phyloP scores from a whole-genome alignment of 1,284 basidiomycete species.

The Boletus smithii region DNA sequence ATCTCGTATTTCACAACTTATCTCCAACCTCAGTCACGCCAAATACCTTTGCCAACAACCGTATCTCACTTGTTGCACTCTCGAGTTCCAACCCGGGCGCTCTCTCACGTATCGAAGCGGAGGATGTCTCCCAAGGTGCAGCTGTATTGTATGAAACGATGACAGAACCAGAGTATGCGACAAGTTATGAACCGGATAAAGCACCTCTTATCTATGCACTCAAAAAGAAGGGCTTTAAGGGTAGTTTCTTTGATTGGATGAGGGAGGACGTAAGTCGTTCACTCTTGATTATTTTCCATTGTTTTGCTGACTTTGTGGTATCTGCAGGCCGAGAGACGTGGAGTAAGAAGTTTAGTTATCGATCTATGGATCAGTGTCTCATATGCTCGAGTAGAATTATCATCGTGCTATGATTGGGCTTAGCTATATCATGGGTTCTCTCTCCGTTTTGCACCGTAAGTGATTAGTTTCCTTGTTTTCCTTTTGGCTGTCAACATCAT shows the following conservation, averaged over 20 bases:
- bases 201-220: constrained; percentile 28
- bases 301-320: not conserved
- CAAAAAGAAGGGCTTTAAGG: constrained; percentile 15
- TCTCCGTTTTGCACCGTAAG: constrained; percentile 29
- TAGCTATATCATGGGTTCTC: constrained; percentile 17
- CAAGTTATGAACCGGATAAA: constrained; percentile 20
- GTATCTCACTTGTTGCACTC: constrained; percentile 25
- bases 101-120: constrained; percentile 12
- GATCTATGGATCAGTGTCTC: not conserved
- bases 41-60: constrained; percentile 31
- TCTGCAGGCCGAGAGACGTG: constrained; percentile 17
- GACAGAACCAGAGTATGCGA: constrained; percentile 24
- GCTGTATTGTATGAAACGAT: constrained; percentile 26
- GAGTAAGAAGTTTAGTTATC: constrained; percentile 11
- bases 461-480: not conserved
- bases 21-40: constrained; percentile 14
- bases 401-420: constrained; percentile 26
- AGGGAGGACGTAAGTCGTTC: constrained; percentile 17
- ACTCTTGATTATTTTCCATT: not conserved
- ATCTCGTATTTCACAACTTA: not conserved
- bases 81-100: constrained; percentile 11
- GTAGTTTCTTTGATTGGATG: constrained; percentile 28
- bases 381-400: constrained; percentile 15
- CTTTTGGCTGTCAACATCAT: not conserved
- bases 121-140: constrained; percentile 16